A percentile compares a stretch with the other conserved stretches of the same genome.
phyloP scores from a whole-genome alignment of 371 early-diverging fungal genomes.

The Rhizopus delemar region DNA sequence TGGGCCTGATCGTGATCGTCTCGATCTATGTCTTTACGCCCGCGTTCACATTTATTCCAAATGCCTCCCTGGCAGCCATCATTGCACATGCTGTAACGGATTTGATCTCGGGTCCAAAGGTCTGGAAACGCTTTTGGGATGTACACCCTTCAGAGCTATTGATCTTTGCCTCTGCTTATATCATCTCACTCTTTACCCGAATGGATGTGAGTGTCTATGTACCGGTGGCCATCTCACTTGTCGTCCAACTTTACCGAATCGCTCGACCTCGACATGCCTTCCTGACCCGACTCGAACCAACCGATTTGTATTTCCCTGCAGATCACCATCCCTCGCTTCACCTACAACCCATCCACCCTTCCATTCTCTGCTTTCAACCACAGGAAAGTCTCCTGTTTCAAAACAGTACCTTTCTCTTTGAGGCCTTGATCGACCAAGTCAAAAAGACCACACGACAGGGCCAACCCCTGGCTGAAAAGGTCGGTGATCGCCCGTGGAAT shows the following conservation, averaged over 20 bases:
- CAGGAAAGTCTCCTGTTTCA: constrained; percentile 75
- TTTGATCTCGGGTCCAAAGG: constrained; percentile 56
- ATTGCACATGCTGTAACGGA: constrained; percentile 72
- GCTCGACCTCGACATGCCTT: constrained; percentile 60
- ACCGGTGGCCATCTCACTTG: constrained; percentile 61
- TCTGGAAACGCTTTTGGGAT: constrained; percentile 47
- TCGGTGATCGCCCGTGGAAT: constrained; percentile 57
- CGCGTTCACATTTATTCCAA: constrained; percentile 83
- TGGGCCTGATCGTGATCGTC: constrained; percentile 73
- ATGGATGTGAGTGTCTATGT: constrained; percentile 71
- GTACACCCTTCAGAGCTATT: constrained; percentile 40
- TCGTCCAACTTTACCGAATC: constrained; percentile 68
- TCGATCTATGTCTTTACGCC: constrained; percentile 77
- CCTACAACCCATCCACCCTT: constrained; percentile 40
- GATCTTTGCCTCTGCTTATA: constrained; percentile 36
- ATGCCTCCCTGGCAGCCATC: constrained; percentile 74
- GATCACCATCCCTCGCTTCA: constrained; percentile 27
- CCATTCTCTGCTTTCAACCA: constrained; percentile 65
- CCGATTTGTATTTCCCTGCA: constrained; percentile 17
- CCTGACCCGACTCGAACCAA: constrained; percentile 18
- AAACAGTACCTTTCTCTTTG: constrained; percentile 59
- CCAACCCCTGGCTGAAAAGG: constrained; percentile 24
- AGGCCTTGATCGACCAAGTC: constrained; percentile 46
- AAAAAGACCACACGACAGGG: constrained; percentile 39
- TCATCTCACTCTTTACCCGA: constrained; percentile 63